These are phyloP conservation scores for Zymoseptoria brevis DNA, from an alignment of 2,329 filamentous ascomycete species.

Conservation along the genomic window DNA sequence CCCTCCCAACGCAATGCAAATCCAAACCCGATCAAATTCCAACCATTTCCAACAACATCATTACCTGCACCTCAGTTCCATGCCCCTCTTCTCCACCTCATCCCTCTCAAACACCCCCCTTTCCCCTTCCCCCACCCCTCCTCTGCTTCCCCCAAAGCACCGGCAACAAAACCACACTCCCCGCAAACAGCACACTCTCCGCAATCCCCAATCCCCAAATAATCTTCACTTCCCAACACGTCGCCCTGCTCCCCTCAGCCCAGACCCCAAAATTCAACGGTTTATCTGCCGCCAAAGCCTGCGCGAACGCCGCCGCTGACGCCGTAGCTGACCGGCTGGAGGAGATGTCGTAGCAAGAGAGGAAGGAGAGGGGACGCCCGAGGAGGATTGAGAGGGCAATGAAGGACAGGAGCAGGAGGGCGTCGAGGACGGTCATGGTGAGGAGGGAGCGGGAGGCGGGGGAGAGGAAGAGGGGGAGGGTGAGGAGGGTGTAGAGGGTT, in stretches of 20 bases:
- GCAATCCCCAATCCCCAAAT: slow-evolving; percentile 81
- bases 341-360: slow-evolving; percentile 58
- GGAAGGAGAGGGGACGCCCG: slow-evolving; percentile 70
- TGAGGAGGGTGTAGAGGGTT: slow-evolving; percentile 61
- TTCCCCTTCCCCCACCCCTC: slow-evolving; percentile 28
- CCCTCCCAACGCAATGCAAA: background rate
- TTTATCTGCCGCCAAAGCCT: slow-evolving; percentile 44
- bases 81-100: background rate
- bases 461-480: slow-evolving; percentile 74
- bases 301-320: slow-evolving; percentile 48
- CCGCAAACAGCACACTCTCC: slow-evolving; percentile 50
- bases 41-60: background rate
- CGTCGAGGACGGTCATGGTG: slow-evolving; percentile 60
- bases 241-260: slow-evolving; percentile 53
- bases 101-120: slow-evolving; percentile 8
- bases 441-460: slow-evolving; percentile 68
- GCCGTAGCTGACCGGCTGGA: slow-evolving; percentile 39
- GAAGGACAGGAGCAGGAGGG: slow-evolving; percentile 63
- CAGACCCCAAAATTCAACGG: slow-evolving; percentile 45
- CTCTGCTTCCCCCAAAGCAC: slow-evolving; percentile 44
- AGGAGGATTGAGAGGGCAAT: slow-evolving; percentile 70
- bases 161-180: slow-evolving; percentile 38
- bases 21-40: background rate
- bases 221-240: slow-evolving; percentile 77
- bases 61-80: background rate